Conservation (phyloP, 805 yeast species). For the Ogataea parapolymorpha region DNA sequence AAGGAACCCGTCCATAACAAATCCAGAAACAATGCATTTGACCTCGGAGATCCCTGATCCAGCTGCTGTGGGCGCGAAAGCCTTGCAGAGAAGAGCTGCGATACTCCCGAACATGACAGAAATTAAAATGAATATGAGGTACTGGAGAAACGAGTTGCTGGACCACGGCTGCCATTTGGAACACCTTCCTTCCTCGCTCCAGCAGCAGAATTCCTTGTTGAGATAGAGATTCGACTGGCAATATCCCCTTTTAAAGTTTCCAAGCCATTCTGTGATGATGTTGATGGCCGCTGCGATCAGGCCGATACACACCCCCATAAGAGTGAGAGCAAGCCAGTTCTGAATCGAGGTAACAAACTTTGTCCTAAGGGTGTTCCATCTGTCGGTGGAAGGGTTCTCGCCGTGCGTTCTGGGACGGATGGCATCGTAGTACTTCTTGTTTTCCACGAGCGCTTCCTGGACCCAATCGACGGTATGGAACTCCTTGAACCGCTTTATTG, state of each 20-base stretch:
- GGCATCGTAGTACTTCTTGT: conserved; percentile 30
- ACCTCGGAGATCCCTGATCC: conserved; percentile 98
- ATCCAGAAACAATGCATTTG: conserved; percentile 91
- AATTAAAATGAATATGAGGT: conserved; percentile 53
- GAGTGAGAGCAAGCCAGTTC: conserved; percentile 71
- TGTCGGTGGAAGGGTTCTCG: conserved; percentile 6
- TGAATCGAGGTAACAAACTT: conserved; percentile 39
- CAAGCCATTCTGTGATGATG: conserved; percentile 82
- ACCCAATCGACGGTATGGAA: conserved; percentile 72
- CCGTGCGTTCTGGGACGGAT: conserved; percentile 12
- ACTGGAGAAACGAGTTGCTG: conserved; percentile 40
- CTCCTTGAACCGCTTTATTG: conserved; percentile 50
- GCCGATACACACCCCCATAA: conserved; percentile 78
- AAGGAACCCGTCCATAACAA: conserved; percentile 71
- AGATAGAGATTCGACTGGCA: conserved; percentile 69
- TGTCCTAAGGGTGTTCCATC: conserved; percentile 18
- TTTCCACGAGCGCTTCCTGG: conserved; percentile 53
- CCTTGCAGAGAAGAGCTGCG: conserved; percentile 67
- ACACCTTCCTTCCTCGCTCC: conserved; percentile 58
- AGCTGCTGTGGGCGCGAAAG: conserved; percentile 84
- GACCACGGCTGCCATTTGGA: conserved; percentile 71
- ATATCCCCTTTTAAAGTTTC: conserved; percentile 73
- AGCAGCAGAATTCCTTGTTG: conserved; percentile 78
- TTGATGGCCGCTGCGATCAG: conserved; percentile 77
- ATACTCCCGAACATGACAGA: conserved; percentile 60